Evolutionary conservation across 345 rosid species (phyloP).

Genomic region (Rhodamnia argentea): DNA sequence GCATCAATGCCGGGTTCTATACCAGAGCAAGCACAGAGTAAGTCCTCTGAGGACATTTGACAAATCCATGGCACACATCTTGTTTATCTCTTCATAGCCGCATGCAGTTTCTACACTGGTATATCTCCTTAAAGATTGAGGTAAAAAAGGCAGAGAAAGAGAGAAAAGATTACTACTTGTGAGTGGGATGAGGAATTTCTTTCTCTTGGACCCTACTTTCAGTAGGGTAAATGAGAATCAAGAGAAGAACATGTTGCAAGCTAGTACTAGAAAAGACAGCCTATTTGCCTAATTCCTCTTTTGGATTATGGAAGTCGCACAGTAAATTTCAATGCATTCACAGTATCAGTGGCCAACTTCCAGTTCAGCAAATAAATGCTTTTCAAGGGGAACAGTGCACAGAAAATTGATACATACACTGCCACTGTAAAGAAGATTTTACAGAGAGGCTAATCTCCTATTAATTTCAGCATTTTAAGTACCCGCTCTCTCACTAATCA

Average conservation of each 20-base stretch:
- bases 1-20: constrained; percentile 97
- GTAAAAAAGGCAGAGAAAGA: not conserved
- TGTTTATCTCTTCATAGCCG: not conserved
- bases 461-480: not conserved
- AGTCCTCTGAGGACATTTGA: not conserved
- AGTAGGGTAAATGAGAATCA: not conserved
- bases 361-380: not conserved
- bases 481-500: not conserved
- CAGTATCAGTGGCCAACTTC: not conserved
- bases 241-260: not conserved
- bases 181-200: not conserved
- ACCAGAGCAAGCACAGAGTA: constrained; percentile 67
- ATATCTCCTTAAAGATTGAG: not conserved
- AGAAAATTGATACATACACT: not conserved
- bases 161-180: not conserved
- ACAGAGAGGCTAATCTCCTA: not conserved
- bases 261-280: not conserved
- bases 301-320: not conserved
- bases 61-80: not conserved
- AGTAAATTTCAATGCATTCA: not conserved
- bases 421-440: not conserved
- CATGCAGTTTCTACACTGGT: not conserved
- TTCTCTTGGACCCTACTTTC: not conserved
- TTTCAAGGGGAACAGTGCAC: not conserved
- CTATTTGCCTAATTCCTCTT: not conserved